phyloP scores from a whole-genome alignment of 257 asterid genomes.

The Solanum gandarillasii region DNA sequence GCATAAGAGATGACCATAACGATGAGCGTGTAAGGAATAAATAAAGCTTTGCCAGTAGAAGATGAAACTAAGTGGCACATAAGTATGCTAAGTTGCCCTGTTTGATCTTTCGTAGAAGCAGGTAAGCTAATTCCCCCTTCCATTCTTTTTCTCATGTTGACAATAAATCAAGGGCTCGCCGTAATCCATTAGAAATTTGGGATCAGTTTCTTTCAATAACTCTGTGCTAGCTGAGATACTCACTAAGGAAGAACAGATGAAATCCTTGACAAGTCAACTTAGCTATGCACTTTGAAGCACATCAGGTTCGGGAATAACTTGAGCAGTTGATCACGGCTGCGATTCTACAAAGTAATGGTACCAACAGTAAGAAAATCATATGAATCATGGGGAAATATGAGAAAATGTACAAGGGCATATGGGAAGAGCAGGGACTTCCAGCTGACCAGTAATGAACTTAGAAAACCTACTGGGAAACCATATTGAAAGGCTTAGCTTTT shows the following conservation, averaged over 20 bases:
- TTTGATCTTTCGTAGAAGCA: neutral
- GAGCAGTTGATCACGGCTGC: constrained; percentile 60
- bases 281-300: constrained; percentile 92
- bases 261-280: constrained; percentile 1
- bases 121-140: neutral
- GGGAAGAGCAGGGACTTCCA: neutral
- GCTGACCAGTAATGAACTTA: neutral
- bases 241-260: neutral
- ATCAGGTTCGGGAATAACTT: constrained; percentile 60
- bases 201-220: neutral
- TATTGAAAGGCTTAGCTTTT: neutral
- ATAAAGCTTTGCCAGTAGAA: neutral
- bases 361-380: neutral
- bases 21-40: neutral
- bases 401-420: neutral
- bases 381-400: neutral
- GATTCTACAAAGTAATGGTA: constrained; percentile 36
- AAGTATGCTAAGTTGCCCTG: neutral
- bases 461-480: neutral
- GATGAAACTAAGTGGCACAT: neutral
- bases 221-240: neutral
- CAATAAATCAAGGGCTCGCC: neutral
- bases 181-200: neutral
- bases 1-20: neutral
- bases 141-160: neutral